Base-by-base conservation (phyloP, 2,329 filamentous ascomycete genomes). In the Nemania bipapillata region DNA sequence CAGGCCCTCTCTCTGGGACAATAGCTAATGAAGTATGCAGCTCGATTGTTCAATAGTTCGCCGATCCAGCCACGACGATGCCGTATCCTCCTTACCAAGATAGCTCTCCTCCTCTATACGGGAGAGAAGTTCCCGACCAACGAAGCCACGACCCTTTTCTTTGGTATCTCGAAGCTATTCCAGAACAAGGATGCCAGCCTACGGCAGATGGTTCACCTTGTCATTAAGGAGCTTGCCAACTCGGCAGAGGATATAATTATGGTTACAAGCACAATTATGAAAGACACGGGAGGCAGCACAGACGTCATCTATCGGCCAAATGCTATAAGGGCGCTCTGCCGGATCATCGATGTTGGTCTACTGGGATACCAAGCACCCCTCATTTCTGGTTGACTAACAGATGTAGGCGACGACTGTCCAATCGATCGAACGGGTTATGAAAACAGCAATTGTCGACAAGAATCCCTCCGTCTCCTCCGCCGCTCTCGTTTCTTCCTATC, bases 261-360 rank as follows among this genome's bases (percentile, higher is more conserved):
- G 96, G 96, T 97, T 70, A 99, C 96, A 20, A 97, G 93, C 83
- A 97, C 95, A 75, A 97, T 99, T 76, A 99, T 98, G 96, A 99
- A 99, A 86, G 96, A 99, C 81, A 97, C 95, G 11, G 94, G 94
- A 60, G 94, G 96, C 72, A 93, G 94, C 77, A 97, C 93, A 78
- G 96, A 98, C 79, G 91, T 94, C 61, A 90, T 97, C 65, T 97
- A 94, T 85, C 89, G 96, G 77, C 93, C 96, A 60, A 99, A 99
- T 84, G 95, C 96, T 71, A 98, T 98, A 79, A 89, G 96, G 76
- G 94, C 95, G 45, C 86, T 98, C 74, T 98, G 95, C 84, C 91
- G 96, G 74, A 97, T 99, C 78, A 98, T 98, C 79, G 94, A 97
- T 84, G 93, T 95, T 86, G 77, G 90, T 82, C 40, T 60, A 63